Percentiles rank a stretch among this genome's conserved stretches.
phyloP scores from a whole-genome alignment of 2,329 filamentous ascomycete genomes.

The Raffaelea albimanens region DNA sequence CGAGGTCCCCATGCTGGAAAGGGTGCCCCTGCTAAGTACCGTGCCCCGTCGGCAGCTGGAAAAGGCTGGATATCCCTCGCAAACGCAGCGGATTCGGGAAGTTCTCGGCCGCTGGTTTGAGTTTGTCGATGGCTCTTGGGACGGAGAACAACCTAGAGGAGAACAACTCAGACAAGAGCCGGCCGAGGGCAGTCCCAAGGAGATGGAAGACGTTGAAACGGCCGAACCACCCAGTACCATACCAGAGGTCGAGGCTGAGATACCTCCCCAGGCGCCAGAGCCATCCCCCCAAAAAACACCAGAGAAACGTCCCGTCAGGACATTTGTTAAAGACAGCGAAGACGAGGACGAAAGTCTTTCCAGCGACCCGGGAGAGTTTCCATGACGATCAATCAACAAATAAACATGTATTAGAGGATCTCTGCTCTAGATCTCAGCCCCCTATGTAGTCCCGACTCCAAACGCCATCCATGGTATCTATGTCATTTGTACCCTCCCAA shows the following conservation, averaged over 20 bases:
- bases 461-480: slow-evolving; percentile 22
- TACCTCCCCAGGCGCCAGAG: too few species aligned
- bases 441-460: slow-evolving; percentile 7
- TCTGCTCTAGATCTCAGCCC: slow-evolving; percentile 8
- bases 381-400: background rate
- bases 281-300: background rate
- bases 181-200: too few species aligned
- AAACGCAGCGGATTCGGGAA: slow-evolving; percentile 28
- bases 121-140: slow-evolving; percentile 32
- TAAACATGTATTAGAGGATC: background rate
- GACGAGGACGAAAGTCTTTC: slow-evolving; percentile 8
- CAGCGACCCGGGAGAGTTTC: background rate
- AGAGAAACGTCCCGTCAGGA: background rate
- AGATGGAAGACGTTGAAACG: too few species aligned
- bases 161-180: background rate
- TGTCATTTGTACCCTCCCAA: slow-evolving; percentile 8
- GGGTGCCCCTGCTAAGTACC: slow-evolving; percentile 33
- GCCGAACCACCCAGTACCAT: too few species aligned
- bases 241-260: background rate
- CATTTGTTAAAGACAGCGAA: slow-evolving; percentile 11
- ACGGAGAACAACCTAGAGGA: slow-evolving; percentile 6
- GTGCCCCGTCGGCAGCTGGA: slow-evolving; percentile 14
- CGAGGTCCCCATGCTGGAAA: slow-evolving; percentile 36
- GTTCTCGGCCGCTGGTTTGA: slow-evolving; percentile 59
- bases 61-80: slow-evolving; percentile 8